A percentile compares a stretch with the other conserved stretches of the same genome.
These are phyloP conservation scores for Scleroderma citrinum DNA, from an alignment of 768 basidiomycete genomes.

Conservation along the genomic window DNA sequence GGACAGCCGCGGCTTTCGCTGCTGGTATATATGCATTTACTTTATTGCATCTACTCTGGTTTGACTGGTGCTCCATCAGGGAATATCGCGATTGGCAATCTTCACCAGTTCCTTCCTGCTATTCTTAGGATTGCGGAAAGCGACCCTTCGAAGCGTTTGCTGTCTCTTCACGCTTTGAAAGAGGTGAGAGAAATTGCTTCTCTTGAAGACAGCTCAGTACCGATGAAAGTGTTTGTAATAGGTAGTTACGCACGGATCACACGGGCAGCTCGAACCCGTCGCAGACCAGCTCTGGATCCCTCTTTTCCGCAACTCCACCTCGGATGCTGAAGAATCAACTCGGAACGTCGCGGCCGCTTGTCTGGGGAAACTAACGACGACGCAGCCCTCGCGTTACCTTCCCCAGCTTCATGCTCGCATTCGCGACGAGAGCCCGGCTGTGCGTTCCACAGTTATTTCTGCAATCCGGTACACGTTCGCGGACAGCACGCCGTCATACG, in stretches of 20 bases:
- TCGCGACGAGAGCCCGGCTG: constrained; percentile 58
- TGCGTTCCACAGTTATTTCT: constrained; percentile 85
- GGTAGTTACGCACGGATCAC: constrained; percentile 90
- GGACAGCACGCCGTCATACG: constrained; percentile 78
- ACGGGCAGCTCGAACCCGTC: constrained; percentile 76
- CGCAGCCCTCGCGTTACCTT: constrained; percentile 84
- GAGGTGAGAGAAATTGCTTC: constrained; percentile 74
- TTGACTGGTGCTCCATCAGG: constrained; percentile 38
- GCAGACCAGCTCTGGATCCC: constrained; percentile 91
- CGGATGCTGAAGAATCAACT: constrained; percentile 80
- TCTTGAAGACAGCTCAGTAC: too few species aligned
- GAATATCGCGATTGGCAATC: constrained; percentile 93
- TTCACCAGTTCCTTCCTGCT: constrained; percentile 78
- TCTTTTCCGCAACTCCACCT: constrained; percentile 83
- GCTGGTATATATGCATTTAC: constrained; percentile 71
- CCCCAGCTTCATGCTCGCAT: constrained; percentile 87
- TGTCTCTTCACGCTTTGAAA: constrained; percentile 89
- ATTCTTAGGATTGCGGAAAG: constrained; percentile 75
- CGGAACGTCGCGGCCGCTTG: constrained; percentile 95
- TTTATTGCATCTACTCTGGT: neutral
- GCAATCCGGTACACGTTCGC: constrained; percentile 90
- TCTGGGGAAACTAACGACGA: constrained; percentile 90
- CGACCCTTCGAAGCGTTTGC: constrained; percentile 71
- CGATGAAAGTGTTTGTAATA: constrained; percentile 26
- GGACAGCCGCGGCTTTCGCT: constrained; percentile 91